These are phyloP conservation scores for Coniella lustricola DNA, from an alignment of 2,329 filamentous ascomycete genomes.

Conservation along the genomic window DNA sequence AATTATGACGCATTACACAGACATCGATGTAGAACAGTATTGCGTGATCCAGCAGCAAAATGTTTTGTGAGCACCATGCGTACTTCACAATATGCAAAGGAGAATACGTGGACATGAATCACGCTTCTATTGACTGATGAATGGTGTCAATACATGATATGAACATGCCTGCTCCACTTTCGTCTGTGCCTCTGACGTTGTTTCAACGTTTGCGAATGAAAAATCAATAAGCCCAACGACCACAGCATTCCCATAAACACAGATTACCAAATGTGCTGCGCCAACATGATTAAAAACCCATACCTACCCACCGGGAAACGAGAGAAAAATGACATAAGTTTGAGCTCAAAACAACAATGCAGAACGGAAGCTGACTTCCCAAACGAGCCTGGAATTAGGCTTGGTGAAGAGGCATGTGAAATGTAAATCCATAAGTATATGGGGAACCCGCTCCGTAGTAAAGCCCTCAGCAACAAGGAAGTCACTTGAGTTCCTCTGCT, in stretches of 20 bases:
- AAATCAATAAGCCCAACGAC: slow-evolving; percentile 5
- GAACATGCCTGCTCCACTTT: slow-evolving; percentile 12
- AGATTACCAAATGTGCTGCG: slow-evolving; percentile 15
- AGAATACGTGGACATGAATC: not conserved
- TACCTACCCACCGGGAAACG: slow-evolving; percentile 5
- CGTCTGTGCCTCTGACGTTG: slow-evolving; percentile 1
- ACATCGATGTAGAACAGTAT: slow-evolving; percentile 4
- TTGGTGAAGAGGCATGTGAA: not conserved
- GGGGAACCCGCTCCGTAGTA: too few relatives aligned
- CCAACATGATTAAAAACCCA: slow-evolving; percentile 7
- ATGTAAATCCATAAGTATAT: too few relatives aligned
- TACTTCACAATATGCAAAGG: not conserved
- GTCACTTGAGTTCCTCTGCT: too few relatives aligned
- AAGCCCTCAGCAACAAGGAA: too few relatives aligned
- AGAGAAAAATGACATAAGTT: slow-evolving; percentile 2
- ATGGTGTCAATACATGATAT: slow-evolving; percentile 15
- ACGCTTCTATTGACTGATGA: slow-evolving; percentile 11
- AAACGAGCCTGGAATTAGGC: not conserved
- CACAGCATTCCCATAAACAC: not conserved
- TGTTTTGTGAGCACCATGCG: too few relatives aligned
- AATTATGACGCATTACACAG: slow-evolving; percentile 7
- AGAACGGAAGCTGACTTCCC: not conserved
- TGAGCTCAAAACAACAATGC: slow-evolving; percentile 5
- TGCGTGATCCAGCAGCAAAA: not conserved
- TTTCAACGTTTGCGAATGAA: slow-evolving; percentile 5